Conservation (phyloP, 768 basidiomycete species). For the Lactarius hengduanensis region DNA sequence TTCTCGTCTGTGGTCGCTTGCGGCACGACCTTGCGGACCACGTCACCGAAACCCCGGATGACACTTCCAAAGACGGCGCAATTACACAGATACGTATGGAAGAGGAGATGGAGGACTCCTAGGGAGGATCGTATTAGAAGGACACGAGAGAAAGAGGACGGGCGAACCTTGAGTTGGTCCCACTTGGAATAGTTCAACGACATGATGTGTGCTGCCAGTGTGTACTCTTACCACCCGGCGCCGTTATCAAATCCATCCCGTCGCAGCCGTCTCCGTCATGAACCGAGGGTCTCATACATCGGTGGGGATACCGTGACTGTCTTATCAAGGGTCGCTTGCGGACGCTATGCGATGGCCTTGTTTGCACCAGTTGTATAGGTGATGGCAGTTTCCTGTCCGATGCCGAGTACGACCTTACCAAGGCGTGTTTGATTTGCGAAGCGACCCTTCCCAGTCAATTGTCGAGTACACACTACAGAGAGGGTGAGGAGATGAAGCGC, state of each 20-base stretch:
- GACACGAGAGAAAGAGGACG: too few species aligned
- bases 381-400: too few species aligned
- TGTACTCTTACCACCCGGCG: too few species aligned
- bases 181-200: too few species aligned
- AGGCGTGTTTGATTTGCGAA: conserved; percentile 10
- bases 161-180: too few species aligned
- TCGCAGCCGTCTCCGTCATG: too few species aligned
- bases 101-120: too few species aligned
- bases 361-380: conserved; percentile 12
- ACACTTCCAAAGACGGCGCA: conserved; percentile 51
- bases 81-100: too few species aligned
- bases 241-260: too few species aligned
- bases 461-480: neutral
- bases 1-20: conserved; percentile 67
- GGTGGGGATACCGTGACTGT: conserved; percentile 12
- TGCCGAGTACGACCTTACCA: conserved; percentile 15
- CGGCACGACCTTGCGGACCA: conserved; percentile 53
- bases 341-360: conserved; percentile 21
- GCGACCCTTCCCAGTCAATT: neutral
- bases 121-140: too few species aligned
- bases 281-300: too few species aligned
- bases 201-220: too few species aligned
- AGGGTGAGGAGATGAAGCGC: neutral
- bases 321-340: conserved; percentile 14
- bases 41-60: conserved; percentile 57